Conservation (phyloP, 352 stramenopile genomes). For the Globisporangium echinulatum region DNA sequence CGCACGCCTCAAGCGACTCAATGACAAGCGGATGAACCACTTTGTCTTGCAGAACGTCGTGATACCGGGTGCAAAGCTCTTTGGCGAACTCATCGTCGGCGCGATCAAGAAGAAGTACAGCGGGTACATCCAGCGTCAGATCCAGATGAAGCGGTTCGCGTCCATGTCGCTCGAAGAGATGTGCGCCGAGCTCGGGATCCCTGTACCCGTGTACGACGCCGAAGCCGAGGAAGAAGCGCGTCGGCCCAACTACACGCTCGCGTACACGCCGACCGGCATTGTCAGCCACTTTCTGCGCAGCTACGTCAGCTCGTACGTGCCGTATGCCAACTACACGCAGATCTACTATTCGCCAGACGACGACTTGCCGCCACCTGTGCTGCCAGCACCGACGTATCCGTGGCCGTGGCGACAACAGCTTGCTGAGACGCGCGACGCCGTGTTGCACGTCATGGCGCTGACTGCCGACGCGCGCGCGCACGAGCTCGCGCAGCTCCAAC, state of each 20-base stretch:
- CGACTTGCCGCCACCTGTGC: constrained; percentile 21
- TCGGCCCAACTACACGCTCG: constrained; percentile 23
- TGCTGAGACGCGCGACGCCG: constrained; percentile 16
- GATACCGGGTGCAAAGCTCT: constrained; percentile 28
- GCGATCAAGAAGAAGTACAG: constrained; percentile 32
- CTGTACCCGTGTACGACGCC: constrained; percentile 16
- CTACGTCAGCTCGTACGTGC: constrained; percentile 19
- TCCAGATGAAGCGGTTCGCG: constrained; percentile 18
- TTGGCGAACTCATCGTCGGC: constrained; percentile 21
- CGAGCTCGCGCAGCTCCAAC: neutral
- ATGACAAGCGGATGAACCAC: constrained; percentile 10
- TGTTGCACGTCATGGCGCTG: constrained; percentile 20
- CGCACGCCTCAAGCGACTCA: constrained; percentile 15
- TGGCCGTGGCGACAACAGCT: constrained; percentile 37
- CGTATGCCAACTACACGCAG: constrained; percentile 37
- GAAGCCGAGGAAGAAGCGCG: constrained; percentile 12
- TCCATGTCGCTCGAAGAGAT: constrained; percentile 37
- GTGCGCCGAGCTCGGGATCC: constrained; percentile 28
- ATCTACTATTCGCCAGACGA: constrained; percentile 39
- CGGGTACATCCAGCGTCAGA: constrained; percentile 30
- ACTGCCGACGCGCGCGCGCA: constrained; percentile 6
- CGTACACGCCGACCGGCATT: constrained; percentile 21
- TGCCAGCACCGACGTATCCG: constrained; percentile 40
- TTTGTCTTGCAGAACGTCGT: constrained; percentile 36
- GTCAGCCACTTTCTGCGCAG: constrained; percentile 12